These are phyloP conservation scores for Prinsepia uniflora DNA, from an alignment of 306 rosid species.

Conservation along the genomic window DNA sequence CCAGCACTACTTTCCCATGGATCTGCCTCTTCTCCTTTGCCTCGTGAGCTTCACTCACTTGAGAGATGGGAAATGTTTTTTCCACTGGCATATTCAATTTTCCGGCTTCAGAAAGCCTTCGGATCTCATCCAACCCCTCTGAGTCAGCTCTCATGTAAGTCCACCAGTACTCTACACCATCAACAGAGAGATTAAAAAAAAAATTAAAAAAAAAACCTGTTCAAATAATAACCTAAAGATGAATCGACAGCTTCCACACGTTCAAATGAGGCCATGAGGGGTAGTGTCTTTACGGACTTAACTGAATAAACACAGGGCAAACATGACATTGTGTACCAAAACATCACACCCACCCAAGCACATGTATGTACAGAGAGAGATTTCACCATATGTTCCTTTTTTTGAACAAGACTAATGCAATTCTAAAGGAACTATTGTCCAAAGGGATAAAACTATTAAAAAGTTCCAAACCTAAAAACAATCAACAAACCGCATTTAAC, in stretches of 20 bases:
- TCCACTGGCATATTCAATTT: slow-evolving; percentile 80
- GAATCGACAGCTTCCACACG: background rate
- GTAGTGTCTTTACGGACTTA: background rate
- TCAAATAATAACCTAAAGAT: background rate
- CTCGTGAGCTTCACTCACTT: slow-evolving; percentile 82
- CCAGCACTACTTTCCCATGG: slow-evolving; percentile 85
- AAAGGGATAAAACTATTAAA: background rate
- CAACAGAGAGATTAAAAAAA: slow-evolving; percentile 13
- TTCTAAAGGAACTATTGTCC: background rate
- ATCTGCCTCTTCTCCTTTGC: slow-evolving; percentile 70
- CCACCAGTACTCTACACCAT: slow-evolving; percentile 78
- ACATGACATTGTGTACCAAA: no score
- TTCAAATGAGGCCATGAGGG: background rate
- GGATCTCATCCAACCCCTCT: slow-evolving; percentile 75
- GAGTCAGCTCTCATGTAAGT: slow-evolving; percentile 83
- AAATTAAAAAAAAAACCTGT: background rate
- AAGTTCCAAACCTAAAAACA: background rate
- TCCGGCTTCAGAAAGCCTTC: slow-evolving; percentile 71
- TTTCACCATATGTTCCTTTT: no score
- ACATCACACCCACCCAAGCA: no score
- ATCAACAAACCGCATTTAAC: background rate
- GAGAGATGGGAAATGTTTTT: slow-evolving; percentile 73
- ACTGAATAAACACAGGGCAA: background rate
- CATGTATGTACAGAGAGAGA: no score
- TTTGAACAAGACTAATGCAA: no score